Conservation (phyloP, 495 filamentous ascomycete genomes). For the Hypoxylon intermedium region DNA sequence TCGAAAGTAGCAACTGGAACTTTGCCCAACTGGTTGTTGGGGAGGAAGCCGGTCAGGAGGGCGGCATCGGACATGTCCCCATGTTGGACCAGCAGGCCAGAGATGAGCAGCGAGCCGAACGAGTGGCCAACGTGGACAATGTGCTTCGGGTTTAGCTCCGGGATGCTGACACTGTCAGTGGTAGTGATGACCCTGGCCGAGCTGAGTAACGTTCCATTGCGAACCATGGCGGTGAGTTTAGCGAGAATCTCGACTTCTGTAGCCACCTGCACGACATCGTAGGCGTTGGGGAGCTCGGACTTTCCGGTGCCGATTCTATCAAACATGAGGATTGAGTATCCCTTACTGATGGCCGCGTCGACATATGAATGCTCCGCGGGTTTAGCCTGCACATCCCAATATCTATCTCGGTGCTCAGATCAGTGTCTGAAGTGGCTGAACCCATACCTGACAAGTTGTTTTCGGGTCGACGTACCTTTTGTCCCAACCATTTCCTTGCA, state of each 20-base stretch:
- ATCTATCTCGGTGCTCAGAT: conserved; percentile 42
- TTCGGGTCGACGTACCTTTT: conserved; percentile 43
- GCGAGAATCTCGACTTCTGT: conserved; percentile 59
- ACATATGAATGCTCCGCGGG: conserved; percentile 63
- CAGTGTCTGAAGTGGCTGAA: not conserved
- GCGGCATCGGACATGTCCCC: conserved; percentile 60
- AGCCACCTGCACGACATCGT: conserved; percentile 58
- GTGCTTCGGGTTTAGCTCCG: conserved; percentile 46
- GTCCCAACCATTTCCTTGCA: conserved; percentile 65
- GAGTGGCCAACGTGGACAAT: conserved; percentile 65
- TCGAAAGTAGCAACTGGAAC: conserved; percentile 47
- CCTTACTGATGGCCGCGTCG: conserved; percentile 56
- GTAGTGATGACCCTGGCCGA: conserved; percentile 5
- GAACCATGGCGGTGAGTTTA: conserved; percentile 55
- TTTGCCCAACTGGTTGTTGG: conserved; percentile 45
- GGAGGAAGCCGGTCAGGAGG: conserved; percentile 61
- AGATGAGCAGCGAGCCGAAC: conserved; percentile 55
- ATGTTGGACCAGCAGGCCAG: conserved; percentile 52
- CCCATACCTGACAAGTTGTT: not conserved
- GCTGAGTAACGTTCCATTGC: conserved; percentile 34
- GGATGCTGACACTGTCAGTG: not conserved
- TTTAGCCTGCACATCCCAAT: conserved; percentile 65
- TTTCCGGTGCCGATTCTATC: conserved; percentile 66
- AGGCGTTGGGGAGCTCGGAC: conserved; percentile 60
- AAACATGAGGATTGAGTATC: conserved; percentile 62